Percentiles rank a stretch among this genome's conserved stretches.
Conservation (phyloP, 768 basidiomycete species). For the Erythrobasidium yunnanense region DNA sequence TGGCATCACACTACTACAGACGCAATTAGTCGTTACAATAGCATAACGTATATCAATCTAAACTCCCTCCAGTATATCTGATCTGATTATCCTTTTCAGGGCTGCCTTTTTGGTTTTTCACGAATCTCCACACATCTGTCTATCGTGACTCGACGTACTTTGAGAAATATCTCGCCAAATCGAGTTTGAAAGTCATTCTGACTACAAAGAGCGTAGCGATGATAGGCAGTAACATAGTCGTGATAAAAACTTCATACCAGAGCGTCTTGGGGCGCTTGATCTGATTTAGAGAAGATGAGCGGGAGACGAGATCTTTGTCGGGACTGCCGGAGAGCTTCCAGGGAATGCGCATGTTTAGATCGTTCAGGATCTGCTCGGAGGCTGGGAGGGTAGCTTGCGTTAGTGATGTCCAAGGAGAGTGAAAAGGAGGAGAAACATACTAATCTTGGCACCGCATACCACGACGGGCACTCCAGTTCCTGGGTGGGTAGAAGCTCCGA, state of each 20-base stretch:
- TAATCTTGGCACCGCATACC: constrained; percentile 43
- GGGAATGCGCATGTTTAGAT: constrained; percentile 37
- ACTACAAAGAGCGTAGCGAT: not conserved
- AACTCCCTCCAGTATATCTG: too few relatives aligned
- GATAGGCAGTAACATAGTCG: constrained; percentile 19
- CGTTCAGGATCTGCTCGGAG: constrained; percentile 41
- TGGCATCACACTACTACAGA: too few relatives aligned
- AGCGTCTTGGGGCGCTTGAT: constrained; percentile 6
- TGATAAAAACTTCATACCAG: constrained; percentile 7
- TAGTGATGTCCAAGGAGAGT: not conserved
- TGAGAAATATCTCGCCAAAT: constrained; percentile 15
- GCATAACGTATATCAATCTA: too few relatives aligned
- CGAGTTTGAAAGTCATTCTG: not conserved
- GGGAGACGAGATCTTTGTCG: not conserved
- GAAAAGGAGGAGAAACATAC: not conserved
- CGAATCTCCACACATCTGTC: not conserved
- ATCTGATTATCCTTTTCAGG: not conserved
- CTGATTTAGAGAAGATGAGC: constrained; percentile 3
- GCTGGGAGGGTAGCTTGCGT: constrained; percentile 8
- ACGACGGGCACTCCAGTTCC: constrained; percentile 45
- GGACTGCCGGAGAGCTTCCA: constrained; percentile 26
- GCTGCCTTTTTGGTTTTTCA: not conserved
- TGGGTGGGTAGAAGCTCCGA: constrained; percentile 46
- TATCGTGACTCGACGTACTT: not conserved
- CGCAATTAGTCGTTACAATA: too few relatives aligned